Base-by-base conservation (phyloP, 805 yeast genomes). In the Lipomyces yamanashiensis region DNA sequence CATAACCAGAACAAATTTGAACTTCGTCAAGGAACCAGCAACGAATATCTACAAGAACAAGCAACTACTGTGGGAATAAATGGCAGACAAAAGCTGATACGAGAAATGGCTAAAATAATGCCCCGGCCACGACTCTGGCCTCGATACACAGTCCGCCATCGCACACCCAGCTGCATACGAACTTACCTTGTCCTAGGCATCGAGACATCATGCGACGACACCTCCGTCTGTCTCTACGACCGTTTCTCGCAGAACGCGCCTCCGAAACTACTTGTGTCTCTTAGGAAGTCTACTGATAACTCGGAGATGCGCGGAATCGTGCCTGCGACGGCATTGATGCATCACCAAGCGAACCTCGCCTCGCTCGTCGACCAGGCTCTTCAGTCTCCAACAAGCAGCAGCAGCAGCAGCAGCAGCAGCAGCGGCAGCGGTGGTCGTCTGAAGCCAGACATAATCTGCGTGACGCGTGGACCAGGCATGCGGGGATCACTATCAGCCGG, bases 401-500 rank as follows among this genome's bases (percentile, higher is more conserved):
- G 28, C 28, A 28, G 28, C 28, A 28, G 28, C 28, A 28, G 28
- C 28, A 5, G 28, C 28, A 28, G 28, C 28, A 28, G 28, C 28
- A 28, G 28, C 28, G 5, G 28, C 28, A 28, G 28, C 28, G 28
- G 28, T 28, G 28, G 28, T 13, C 40, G 19, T 36, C 44, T 40
- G 37, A 8, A 33, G 0, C 90, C 92, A 0, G 96, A 90, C 73
- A 73, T 95, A 52, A 82, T 95, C 0, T 89, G 96, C 74, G 96
- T 88, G 4, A 95, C 99, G 0, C 78, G 96, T 68, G 99, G 99
- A 0, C 99, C 99, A 0, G 99, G 99, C 0, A 91, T 95, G 97
- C 84, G 86, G 8, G 97, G 98, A 0, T 88, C 96, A 0, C 78
- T 95, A 13, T 82, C 90, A 9, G 87, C 90, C 0, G 96, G 98